Conservation (phyloP, 2,329 filamentous ascomycete genomes). For the Leptographium flavum region DNA sequence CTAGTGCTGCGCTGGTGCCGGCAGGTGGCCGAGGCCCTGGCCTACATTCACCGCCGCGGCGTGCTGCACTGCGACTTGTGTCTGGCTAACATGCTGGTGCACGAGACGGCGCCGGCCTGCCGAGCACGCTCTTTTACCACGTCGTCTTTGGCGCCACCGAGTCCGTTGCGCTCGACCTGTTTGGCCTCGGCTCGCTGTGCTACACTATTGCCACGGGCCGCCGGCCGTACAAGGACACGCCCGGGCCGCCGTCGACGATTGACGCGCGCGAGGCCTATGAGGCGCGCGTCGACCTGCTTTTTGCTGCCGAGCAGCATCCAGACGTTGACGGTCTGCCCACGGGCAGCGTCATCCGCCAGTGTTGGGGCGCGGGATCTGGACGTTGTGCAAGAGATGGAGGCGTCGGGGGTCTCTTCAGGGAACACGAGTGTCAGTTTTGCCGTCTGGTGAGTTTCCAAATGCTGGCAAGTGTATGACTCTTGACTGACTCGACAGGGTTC, state of each 20-base stretch:
- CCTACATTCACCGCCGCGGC: not conserved
- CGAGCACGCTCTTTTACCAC: conserved; percentile 1
- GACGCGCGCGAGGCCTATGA: conserved; percentile 1
- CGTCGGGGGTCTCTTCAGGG: too few species aligned
- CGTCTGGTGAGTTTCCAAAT: too few species aligned
- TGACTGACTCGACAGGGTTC: too few species aligned
- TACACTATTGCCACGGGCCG: not conserved
- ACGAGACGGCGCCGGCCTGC: not conserved
- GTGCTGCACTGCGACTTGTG: not conserved
- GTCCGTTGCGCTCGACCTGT: conserved; percentile 1
- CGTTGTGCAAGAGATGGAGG: too few species aligned
- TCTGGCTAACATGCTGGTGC: not conserved
- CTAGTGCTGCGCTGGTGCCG: too few species aligned
- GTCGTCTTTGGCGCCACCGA: not conserved
- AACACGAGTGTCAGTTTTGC: too few species aligned
- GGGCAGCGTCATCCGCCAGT: not conserved
- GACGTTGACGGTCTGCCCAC: not conserved
- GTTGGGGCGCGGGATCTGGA: not conserved
- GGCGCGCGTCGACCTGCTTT: not conserved
- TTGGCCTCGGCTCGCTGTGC: not conserved
- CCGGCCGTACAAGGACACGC: not conserved
- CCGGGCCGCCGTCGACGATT: not conserved
- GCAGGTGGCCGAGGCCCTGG: not conserved
- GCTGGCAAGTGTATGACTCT: too few species aligned
- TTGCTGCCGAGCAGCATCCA: not conserved